phyloP scores from a whole-genome alignment of 192 early-diverging fungal genomes.

The Backusella circina region DNA sequence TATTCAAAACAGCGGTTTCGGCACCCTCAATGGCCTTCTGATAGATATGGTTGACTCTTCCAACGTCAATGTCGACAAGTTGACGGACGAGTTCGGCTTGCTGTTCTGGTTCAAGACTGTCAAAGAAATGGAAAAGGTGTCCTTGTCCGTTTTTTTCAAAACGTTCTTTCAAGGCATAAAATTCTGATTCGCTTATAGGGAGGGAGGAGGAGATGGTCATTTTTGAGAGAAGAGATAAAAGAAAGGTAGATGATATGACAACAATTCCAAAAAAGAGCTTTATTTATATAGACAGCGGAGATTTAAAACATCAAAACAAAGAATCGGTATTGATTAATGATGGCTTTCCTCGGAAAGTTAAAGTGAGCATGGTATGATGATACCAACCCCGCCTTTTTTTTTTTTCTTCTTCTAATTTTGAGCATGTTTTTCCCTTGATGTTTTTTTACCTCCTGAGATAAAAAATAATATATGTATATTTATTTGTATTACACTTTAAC shows the following conservation, averaged over 20 bases:
- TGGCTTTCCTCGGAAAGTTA: not conserved
- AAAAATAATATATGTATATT: not conserved
- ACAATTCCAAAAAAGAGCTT: not conserved
- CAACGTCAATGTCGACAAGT: conserved; percentile 71
- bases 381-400: not conserved
- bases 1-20: conserved; percentile 35
- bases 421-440: not conserved
- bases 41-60: conserved; percentile 79
- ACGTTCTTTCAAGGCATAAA: conserved; percentile 49
- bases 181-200: conserved; percentile 26
- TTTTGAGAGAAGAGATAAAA: not conserved
- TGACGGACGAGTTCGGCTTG: conserved; percentile 60
- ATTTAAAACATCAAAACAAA: not conserved
- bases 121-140: conserved; percentile 85
- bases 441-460: not conserved
- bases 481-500: conserved; percentile 1
- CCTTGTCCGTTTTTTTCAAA: conserved; percentile 77
- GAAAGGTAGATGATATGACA: not conserved
- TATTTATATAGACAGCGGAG: not conserved
- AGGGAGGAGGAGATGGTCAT: conserved; percentile 22
- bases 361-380: not conserved
- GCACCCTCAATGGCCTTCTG: conserved; percentile 61
- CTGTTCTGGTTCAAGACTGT: conserved; percentile 57
- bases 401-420: not conserved
- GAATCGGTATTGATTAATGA: not conserved